Conservation (phyloP, 2,329 filamentous ascomycete species). For the Alternaria tenuissima region DNA sequence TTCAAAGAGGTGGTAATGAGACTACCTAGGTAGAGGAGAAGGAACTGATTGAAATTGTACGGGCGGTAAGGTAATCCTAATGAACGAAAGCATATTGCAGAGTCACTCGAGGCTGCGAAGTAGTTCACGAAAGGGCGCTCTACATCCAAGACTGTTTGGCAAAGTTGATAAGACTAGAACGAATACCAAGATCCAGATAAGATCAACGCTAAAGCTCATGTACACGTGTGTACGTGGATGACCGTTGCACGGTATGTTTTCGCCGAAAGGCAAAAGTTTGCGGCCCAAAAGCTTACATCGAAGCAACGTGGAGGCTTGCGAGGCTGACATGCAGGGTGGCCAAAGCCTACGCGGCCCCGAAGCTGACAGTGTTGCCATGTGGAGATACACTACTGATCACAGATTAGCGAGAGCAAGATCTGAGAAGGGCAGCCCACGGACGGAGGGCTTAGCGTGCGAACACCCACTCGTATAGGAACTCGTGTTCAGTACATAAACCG, state of each 20-base stretch:
- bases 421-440: slow-evolving; percentile 5
- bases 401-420: slow-evolving; percentile 29
- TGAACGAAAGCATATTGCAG: not conserved
- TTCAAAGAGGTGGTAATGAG: not conserved
- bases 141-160: not conserved
- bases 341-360: slow-evolving; percentile 6
- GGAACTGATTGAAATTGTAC: not conserved
- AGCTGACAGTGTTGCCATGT: slow-evolving; percentile 15
- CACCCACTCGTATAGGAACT: not conserved
- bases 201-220: not conserved
- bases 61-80: not conserved
- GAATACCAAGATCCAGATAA: not conserved
- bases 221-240: not conserved
- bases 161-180: not conserved
- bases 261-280: not conserved
- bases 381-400: slow-evolving; percentile 12
- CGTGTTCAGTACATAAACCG: not conserved
- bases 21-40: not conserved
- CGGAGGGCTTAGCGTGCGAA: slow-evolving; percentile 3
- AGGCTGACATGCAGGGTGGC: slow-evolving; percentile 7
- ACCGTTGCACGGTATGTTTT: not conserved
- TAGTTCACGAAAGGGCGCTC: not conserved
- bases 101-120: not conserved
- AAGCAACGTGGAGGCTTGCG: slow-evolving; percentile 1
- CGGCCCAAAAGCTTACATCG: not conserved